These are phyloP conservation scores for Lasiodiplodia sp. DNA, from an alignment of 2,329 filamentous ascomycete species.

Conservation along the genomic window DNA sequence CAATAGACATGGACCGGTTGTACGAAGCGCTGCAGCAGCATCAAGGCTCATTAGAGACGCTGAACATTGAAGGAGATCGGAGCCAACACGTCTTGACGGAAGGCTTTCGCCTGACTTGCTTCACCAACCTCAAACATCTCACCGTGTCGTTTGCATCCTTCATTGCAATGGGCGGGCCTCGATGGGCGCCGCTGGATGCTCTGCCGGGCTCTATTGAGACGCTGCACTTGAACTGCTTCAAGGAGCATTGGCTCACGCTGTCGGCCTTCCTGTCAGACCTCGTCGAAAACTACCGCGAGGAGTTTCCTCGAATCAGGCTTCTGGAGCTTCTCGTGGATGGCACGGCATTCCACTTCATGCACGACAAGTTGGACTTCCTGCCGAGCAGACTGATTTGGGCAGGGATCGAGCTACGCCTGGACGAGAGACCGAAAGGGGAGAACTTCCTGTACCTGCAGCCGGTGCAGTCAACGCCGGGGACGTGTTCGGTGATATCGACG, in stretches of 20 bases:
- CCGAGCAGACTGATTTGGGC: constrained; percentile 19
- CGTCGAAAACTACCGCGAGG: constrained; percentile 17
- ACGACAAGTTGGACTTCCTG: constrained; percentile 20
- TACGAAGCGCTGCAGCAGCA: constrained; percentile 6
- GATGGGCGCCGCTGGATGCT: constrained; percentile 8
- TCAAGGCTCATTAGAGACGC: neutral
- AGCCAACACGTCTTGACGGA: neutral
- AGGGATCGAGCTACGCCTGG: constrained; percentile 8
- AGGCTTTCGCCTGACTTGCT: neutral
- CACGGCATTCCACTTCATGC: constrained; percentile 18
- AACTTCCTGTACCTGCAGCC: constrained; percentile 14
- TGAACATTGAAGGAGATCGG: constrained; percentile 4
- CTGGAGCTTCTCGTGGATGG: constrained; percentile 16
- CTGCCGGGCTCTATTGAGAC: neutral
- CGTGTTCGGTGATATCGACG: constrained; percentile 2
- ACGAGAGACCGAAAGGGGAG: constrained; percentile 3
- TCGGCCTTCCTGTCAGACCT: constrained; percentile 14
- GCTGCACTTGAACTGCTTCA: constrained; percentile 7
- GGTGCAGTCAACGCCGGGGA: neutral
- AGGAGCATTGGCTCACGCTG: constrained; percentile 13
- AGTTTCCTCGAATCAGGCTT: constrained; percentile 3
- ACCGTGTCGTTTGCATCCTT: constrained; percentile 2
- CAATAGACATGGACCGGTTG: constrained; percentile 15
- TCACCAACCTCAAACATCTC: neutral
- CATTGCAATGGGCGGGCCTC: constrained; percentile 5